Evolutionary conservation across 352 stramenopile genomes (phyloP), one percentile per base, ranked within the genome.

Genomic region (Peronospora tabacina): DNA sequence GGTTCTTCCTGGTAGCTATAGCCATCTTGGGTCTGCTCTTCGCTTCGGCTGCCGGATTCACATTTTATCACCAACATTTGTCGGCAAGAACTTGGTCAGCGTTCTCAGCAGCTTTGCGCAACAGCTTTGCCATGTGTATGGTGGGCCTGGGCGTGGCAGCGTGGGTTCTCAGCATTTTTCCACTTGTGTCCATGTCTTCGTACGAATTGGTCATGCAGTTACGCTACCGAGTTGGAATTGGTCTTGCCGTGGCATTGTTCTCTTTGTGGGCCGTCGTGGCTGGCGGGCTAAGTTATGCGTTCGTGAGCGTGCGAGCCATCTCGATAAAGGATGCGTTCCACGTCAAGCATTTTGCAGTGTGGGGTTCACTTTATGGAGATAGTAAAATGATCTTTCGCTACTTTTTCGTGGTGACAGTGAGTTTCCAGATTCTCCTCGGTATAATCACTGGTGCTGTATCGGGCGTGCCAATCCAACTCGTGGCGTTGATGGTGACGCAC

Each of bases 171-270:
- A 68, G 70, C 38, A 50, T 82, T 2, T 83, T 79, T 39, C 79
- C 79, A 13, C 60, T 90, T 13, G 55, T 68, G 15, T 55, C 73
- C 3, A 73, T 80, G 17, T 74, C 68, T 33, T 72, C 66, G 46
- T 85, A 79, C 44, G 78, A 85, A 42, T 43, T 85, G 10, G 59
- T 65, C 17, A 90, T 87, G 76, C 56, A 85, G 58, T 58, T 82
- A n/a, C 55, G 55, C 26, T 84, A 79, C 42, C 49, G 58, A 17
- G 57, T 81, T 22, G 78, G 55, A 12, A 47, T 64, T 24, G 56
- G 66, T 43, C 39, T 82, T 19, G 52, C 64, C 45, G 58, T 87
- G 24, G 70, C 75, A 3, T 40, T 86, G 19, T 59, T 70, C 38
- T 67, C 68, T 7, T 42, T 88, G 19, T 62, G 75, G 49, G 47